Evolutionary conservation across 371 early-diverging fungal species (phyloP).

Genomic region (Quaeritorhiza haematococci): DNA sequence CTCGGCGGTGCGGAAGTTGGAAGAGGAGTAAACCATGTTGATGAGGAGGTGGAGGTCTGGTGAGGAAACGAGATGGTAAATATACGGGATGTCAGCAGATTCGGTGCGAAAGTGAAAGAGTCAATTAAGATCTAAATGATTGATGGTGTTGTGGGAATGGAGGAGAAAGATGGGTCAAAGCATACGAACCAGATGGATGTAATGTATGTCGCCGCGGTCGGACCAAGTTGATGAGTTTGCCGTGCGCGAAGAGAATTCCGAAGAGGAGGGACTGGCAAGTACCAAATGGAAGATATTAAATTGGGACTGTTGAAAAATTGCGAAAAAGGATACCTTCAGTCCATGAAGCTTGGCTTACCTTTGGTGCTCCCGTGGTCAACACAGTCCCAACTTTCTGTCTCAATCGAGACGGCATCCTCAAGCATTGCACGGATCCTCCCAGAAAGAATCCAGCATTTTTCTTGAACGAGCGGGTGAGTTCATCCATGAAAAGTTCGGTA

Average conservation of each 20-base stretch:
- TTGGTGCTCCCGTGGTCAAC: constrained; percentile 51
- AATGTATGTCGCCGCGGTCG: constrained; percentile 72
- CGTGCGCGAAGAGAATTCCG: constrained; percentile 72
- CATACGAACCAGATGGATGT: constrained; percentile 60
- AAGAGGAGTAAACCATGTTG: constrained; percentile 73
- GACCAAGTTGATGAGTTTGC: constrained; percentile 69
- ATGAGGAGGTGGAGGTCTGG: constrained; percentile 77
- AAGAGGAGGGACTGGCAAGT: constrained; percentile 63
- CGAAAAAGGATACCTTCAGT: too few species aligned
- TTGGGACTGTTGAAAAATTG: too few species aligned
- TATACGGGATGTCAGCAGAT: too few species aligned
- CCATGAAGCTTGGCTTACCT: constrained; percentile 39
- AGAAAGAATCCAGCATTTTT: constrained; percentile 69
- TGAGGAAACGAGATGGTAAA: too few species aligned
- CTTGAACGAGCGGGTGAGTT: constrained; percentile 66
- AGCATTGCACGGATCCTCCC: constrained; percentile 69
- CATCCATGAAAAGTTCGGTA: constrained; percentile 82
- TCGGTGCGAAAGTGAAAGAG: too few species aligned
- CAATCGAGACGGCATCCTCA: constrained; percentile 60
- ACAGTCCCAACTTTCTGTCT: constrained; percentile 62
- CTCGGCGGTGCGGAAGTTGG: constrained; percentile 69
- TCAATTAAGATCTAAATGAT: too few species aligned
- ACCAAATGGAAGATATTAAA: too few species aligned
- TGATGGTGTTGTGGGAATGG: too few species aligned
- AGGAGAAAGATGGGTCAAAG: too few species aligned